Evolutionary conservation across 1,284 basidiomycete genomes (phyloP), one percentile per base, ranked within the genome.

Genomic region (Cryptococcus sp.): DNA sequence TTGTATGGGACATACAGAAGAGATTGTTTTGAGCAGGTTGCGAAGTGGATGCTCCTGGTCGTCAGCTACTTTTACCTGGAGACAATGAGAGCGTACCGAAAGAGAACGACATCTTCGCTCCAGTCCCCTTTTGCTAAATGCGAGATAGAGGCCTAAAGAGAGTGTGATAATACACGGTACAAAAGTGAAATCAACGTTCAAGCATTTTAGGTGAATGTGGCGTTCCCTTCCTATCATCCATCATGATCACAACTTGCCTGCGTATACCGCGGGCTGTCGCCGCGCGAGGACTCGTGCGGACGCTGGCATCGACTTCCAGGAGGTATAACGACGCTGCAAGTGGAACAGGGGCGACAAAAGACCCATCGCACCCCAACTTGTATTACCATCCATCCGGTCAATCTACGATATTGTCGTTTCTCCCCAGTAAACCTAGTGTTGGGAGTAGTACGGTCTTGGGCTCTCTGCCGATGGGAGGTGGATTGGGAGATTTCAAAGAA

Each of bases 361-460:
- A 73, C 56, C 66, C 66, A 3, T 59, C 55, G 11, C 70, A 74
- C 50, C 63, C 66, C 13, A 57, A 70, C 52, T 61, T 74, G 16
- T 61, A 67, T 57, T 74, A 72, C 54, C 72, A 74, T 54, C 53
- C 58, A 4, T 54, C 55, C 45, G 51, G 46, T 4, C 18, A 23
- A 1, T 49, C 62, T 28, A 31, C 66, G 16, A 57, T 59, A 1
- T 57, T 74, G 7, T 68, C 66, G 5, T 72, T 69, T 57, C 59
- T 74, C 9, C 61, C 68, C 19, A 31, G 42, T n/a, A 28, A 49
- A 7, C 67, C 68, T 4, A 37, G 48, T 0, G n/a, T 50, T 0
- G 43, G 48, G n/a, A 53, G 52, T 11, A 54, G 46, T 32, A 61
- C 64, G 7, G 54, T 67, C 10, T 37, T 74, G 19, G 72, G 72